Evolutionary conservation across 345 rosid genomes (phyloP).

Genomic region (Cochlearia excelsa): DNA sequence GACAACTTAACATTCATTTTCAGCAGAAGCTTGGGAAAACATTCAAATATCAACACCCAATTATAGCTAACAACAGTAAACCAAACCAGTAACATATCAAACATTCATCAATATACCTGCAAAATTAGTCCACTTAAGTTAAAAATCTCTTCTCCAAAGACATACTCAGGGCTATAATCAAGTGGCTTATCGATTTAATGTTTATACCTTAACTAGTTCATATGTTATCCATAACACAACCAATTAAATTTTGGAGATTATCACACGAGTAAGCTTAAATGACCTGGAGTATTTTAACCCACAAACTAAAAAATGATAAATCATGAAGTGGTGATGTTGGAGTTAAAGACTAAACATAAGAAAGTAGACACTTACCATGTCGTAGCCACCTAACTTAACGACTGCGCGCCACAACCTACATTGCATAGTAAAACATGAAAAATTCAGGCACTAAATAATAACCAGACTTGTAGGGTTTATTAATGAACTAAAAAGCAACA

Average conservation of each 20-base stretch:
- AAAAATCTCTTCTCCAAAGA: conserved; percentile 4
- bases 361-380: conserved; percentile 54
- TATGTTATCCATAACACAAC: not conserved
- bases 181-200: not conserved
- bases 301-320: not conserved
- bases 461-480: conserved; percentile 4
- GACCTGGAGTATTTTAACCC: conserved; percentile 11
- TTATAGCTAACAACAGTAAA: conserved; percentile 7
- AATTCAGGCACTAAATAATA: conserved; percentile 19
- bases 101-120: conserved; percentile 8
- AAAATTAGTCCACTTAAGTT: not conserved
- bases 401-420: conserved; percentile 86
- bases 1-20: conserved; percentile 14
- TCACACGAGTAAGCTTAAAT: conserved; percentile 8
- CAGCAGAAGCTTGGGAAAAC: conserved; percentile 1
- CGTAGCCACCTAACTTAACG: conserved; percentile 77
- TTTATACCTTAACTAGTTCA: conserved; percentile 16
- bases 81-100: conserved; percentile 21
- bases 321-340: conserved; percentile 22
- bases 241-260: not conserved
- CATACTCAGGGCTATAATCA: conserved; percentile 9
- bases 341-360: conserved; percentile 3
- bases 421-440: conserved; percentile 23
- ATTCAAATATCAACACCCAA: not conserved
- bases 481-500: conserved; percentile 31